A percentile compares a stretch with the other conserved stretches of the same genome.
Conservation (phyloP, 495 filamentous ascomycete species). For the Alectoria sarmentosa region DNA sequence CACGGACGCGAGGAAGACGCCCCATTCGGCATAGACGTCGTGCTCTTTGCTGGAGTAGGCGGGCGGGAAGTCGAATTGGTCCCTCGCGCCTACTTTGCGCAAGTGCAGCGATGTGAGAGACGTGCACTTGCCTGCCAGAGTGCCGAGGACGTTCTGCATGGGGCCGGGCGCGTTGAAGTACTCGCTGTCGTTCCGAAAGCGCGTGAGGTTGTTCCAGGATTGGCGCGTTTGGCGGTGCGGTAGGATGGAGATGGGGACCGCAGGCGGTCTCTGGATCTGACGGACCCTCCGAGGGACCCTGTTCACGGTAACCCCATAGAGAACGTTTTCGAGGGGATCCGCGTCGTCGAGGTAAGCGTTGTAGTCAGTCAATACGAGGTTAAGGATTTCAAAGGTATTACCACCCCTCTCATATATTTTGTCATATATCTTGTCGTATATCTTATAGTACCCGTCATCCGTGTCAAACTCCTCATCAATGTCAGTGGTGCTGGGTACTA, state of each 20-base stretch:
- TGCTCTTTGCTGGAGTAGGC: not conserved
- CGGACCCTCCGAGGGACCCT: too few species aligned
- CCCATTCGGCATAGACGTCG: slow-evolving; percentile 2
- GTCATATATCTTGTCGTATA: too few species aligned
- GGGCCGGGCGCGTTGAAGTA: not conserved
- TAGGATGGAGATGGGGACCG: not conserved
- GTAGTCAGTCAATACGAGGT: not conserved
- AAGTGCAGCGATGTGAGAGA: not conserved
- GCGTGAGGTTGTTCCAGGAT: not conserved
- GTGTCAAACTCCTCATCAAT: not conserved
- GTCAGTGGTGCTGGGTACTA: not conserved
- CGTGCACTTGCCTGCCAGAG: not conserved
- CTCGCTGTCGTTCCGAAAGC: too few species aligned
- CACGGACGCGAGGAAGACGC: not conserved
- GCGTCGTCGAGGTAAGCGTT: not conserved
- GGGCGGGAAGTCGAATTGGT: not conserved
- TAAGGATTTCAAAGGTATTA: not conserved
- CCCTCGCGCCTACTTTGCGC: not conserved
- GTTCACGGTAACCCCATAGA: too few species aligned
- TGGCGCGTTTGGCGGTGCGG: not conserved
- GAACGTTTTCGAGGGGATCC: too few species aligned
- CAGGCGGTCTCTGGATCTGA: not conserved
- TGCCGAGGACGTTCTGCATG: not conserved
- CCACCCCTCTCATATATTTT: too few species aligned
- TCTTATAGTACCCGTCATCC: not conserved